These are phyloP conservation scores for Chenopodium suecicum DNA, from an alignment of 148 eudicot genomes.

Conservation along the genomic window DNA sequence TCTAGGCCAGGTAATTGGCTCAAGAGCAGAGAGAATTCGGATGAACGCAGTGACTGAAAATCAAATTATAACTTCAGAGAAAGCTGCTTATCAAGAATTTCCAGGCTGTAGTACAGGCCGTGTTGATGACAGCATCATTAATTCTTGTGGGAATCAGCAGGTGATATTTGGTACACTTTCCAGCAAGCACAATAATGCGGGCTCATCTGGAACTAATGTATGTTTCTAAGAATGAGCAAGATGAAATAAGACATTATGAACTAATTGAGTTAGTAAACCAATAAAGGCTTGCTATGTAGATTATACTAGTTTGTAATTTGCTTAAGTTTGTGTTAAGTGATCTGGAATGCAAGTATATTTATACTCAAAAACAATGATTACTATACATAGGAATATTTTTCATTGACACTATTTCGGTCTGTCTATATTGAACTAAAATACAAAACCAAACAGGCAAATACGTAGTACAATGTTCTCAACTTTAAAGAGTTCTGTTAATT, in stretches of 20 bases:
- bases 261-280: neutral
- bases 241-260: neutral
- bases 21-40: constrained; percentile 68
- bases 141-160: constrained; percentile 32
- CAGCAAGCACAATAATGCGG: constrained; percentile 18
- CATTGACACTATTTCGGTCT: too few species aligned
- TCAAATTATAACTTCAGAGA: constrained; percentile 23
- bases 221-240: constrained; percentile 36
- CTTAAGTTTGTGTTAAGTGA: neutral
- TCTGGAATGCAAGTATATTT: neutral
- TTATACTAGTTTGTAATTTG: neutral
- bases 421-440: too few species aligned
- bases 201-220: constrained; percentile 37
- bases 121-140: constrained; percentile 16
- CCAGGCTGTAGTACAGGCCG: constrained; percentile 14
- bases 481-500: too few species aligned
- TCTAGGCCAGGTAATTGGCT: constrained; percentile 76
- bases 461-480: too few species aligned
- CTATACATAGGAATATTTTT: too few species aligned
- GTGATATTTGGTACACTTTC: constrained; percentile 31
- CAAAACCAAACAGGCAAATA: too few species aligned
- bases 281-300: neutral
- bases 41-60: constrained; percentile 43
- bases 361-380: too few species aligned
- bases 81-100: constrained; percentile 16